These are phyloP conservation scores for Cystobasidium onofrii DNA, from an alignment of 768 basidiomycete species.

Conservation along the genomic window DNA sequence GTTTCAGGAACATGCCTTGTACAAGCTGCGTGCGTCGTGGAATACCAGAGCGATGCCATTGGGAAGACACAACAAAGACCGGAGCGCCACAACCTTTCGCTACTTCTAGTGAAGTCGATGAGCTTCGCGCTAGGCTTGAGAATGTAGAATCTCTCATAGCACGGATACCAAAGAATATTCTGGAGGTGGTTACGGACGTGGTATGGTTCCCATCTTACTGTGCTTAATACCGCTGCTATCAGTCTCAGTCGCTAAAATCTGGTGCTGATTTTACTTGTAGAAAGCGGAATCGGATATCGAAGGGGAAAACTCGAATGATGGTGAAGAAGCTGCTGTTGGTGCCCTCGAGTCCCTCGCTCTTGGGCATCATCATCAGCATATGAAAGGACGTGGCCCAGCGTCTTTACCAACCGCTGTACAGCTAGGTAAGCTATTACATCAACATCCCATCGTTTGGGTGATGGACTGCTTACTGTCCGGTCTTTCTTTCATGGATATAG, in stretches of 20 bases:
- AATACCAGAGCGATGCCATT: neutral
- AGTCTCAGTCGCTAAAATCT: no score
- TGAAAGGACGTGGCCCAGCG: neutral
- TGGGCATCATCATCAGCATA: slow-evolving; percentile 5
- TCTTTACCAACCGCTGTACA: neutral
- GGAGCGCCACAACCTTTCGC: slow-evolving; percentile 17
- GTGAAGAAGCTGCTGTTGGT: slow-evolving; percentile 13
- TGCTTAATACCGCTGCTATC: no score
- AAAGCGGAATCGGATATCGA: neutral
- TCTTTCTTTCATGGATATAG: neutral
- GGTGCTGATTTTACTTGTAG: neutral
- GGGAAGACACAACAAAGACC: slow-evolving; percentile 15
- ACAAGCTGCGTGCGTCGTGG: slow-evolving; percentile 5
- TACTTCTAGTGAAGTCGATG: neutral
- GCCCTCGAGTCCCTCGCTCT: neutral
- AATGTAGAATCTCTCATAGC: neutral
- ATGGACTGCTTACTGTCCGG: neutral
- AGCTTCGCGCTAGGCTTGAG: neutral
- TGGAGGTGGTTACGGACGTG: neutral
- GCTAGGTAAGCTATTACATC: neutral
- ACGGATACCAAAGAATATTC: neutral
- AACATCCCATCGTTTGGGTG: neutral
- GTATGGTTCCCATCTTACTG: neutral
- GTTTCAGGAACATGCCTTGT: neutral
- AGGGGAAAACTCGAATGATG: neutral